Conservation (phyloP, 305 asterid species). For the Fraxinus baroniana region DNA sequence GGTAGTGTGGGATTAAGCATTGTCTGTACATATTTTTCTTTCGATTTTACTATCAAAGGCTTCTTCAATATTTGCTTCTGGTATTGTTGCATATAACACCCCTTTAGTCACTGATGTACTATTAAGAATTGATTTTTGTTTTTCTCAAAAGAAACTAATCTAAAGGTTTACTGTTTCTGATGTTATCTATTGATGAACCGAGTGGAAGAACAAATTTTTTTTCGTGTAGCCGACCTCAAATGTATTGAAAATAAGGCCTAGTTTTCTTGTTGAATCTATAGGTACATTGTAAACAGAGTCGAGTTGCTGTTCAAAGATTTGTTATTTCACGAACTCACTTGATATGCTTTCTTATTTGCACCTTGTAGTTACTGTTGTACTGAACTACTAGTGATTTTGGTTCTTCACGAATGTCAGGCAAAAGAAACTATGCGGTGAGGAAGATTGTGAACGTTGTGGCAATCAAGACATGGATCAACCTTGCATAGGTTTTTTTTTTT, state of each 20-base stretch:
- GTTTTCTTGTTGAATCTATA: not conserved
- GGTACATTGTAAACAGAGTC: not conserved
- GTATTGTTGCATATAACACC: not conserved
- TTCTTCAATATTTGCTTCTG: not conserved
- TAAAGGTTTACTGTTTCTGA: not conserved
- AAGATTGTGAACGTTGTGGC: conserved; percentile 76
- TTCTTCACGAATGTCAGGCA: conserved; percentile 40
- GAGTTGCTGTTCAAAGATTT: not conserved
- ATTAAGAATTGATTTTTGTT: not conserved
- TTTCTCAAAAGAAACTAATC: not conserved
- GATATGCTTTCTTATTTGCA: not conserved
- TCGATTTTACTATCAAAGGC: not conserved
- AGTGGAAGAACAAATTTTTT: not conserved
- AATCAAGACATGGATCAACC: conserved; percentile 60
- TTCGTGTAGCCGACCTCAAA: not conserved
- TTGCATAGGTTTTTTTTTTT: conserved; percentile 51
- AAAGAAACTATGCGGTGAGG: conserved; percentile 88
- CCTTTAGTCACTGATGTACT: not conserved
- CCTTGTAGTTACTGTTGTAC: not conserved
- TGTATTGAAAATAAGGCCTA: not conserved
- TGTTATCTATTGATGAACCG: not conserved
- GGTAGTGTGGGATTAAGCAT: not conserved
- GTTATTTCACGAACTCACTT: not conserved
- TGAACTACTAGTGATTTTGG: conserved; percentile 9
- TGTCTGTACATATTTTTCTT: not conserved